Evolutionary conservation across 768 basidiomycete species (phyloP).

Genomic region (Neoboletus brunneissimus): DNA sequence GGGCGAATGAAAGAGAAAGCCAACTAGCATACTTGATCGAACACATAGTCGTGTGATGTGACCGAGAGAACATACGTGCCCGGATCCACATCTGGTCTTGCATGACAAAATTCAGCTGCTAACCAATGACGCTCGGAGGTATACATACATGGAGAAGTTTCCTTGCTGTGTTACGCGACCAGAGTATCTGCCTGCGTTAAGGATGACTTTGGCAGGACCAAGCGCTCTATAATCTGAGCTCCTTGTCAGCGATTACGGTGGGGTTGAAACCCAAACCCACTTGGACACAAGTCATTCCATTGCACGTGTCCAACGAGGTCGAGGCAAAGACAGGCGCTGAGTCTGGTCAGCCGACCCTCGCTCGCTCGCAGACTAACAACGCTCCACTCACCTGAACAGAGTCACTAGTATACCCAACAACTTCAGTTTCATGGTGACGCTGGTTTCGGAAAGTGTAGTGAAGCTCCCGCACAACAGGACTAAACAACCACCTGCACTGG

Average conservation of each 20-base stretch:
- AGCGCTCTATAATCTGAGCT: constrained; percentile 39
- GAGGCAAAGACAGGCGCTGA: constrained; percentile 37
- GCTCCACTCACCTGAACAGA: constrained; percentile 14
- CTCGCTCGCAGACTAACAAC: neutral
- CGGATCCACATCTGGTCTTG: constrained; percentile 62
- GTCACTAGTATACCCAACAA: constrained; percentile 6
- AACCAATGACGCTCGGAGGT: neutral
- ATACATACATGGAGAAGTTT: constrained; percentile 61
- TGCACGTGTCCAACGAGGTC: constrained; percentile 61
- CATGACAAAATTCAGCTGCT: constrained; percentile 10
- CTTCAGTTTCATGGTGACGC: constrained; percentile 17
- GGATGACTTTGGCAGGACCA: constrained; percentile 54
- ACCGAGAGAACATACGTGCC: constrained; percentile 73
- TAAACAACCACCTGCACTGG: constrained; percentile 19
- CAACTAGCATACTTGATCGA: constrained; percentile 57
- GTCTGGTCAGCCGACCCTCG: constrained; percentile 1
- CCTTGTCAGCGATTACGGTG: constrained; percentile 13
- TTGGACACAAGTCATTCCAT: constrained; percentile 70
- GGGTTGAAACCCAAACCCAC: constrained; percentile 34
- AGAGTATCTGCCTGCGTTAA: constrained; percentile 56
- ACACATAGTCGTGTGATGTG: constrained; percentile 59
- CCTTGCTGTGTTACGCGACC: constrained; percentile 58
- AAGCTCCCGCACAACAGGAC: constrained; percentile 18
- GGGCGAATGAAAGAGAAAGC: neutral
- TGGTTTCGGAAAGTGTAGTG: neutral